phyloP scores from a whole-genome alignment of 306 rosid species.

The Argentina anserina region DNA sequence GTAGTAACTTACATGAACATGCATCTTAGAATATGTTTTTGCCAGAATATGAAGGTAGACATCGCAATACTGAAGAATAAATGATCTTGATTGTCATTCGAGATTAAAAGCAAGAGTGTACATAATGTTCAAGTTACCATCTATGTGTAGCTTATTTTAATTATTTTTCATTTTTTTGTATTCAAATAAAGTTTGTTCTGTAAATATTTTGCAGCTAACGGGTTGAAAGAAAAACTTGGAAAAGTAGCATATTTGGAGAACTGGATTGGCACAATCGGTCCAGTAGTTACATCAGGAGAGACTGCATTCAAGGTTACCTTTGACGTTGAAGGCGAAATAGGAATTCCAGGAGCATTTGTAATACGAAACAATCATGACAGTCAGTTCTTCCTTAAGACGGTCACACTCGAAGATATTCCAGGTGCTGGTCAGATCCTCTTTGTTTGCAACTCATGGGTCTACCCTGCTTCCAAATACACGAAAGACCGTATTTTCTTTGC shows the following conservation, averaged over 20 bases:
- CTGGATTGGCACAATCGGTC: slow-evolving; percentile 34
- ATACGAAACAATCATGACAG: slow-evolving; percentile 40
- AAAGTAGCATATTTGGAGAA: slow-evolving; percentile 52
- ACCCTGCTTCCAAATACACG: slow-evolving; percentile 32
- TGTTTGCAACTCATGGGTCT: slow-evolving; percentile 68
- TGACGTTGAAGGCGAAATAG: slow-evolving; percentile 45
- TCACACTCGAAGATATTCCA: slow-evolving; percentile 57
- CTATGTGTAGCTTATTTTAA: neutral
- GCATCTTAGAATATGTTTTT: too few relatives aligned
- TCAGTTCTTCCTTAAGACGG: slow-evolving; percentile 55
- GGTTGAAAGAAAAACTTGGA: slow-evolving; percentile 52
- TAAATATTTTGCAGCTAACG: slow-evolving; percentile 28
- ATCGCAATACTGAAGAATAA: too few relatives aligned
- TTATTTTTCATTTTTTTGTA: neutral
- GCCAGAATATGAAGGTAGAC: too few relatives aligned
- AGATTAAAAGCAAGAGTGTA: too few relatives aligned
- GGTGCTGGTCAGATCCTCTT: slow-evolving; percentile 40
- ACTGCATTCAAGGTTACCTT: slow-evolving; percentile 43
- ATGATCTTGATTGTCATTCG: too few relatives aligned
- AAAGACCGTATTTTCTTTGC: slow-evolving; percentile 52
- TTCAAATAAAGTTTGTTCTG: neutral
- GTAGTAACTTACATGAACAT: too few relatives aligned
- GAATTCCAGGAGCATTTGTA: slow-evolving; percentile 57
- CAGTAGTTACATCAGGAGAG: slow-evolving; percentile 39
- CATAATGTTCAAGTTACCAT: too few relatives aligned